Percentiles rank a stretch among this genome's conserved stretches.
Evolutionary conservation across 2,329 filamentous ascomycete genomes (phyloP).

Genomic region (Berkeleyomyces rouxiae): DNA sequence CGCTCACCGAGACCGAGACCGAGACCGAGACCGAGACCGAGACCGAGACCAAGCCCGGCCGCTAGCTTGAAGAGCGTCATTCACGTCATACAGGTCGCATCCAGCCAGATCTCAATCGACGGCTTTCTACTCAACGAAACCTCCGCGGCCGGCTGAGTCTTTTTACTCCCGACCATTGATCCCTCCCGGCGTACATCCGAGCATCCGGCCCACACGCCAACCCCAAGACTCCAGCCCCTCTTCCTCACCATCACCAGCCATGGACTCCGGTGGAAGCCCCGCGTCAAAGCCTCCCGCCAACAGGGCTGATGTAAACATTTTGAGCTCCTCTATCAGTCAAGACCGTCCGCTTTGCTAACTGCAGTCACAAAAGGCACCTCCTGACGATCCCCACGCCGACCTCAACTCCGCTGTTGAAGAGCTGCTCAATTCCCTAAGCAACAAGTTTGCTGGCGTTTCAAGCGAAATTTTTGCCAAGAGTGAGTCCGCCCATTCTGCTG

Average conservation of each 20-base stretch:
- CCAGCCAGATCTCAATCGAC: not conserved
- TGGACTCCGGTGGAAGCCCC: constrained; percentile 9
- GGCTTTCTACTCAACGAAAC: not conserved
- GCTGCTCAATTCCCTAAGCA: constrained; percentile 65
- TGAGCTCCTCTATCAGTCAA: not conserved
- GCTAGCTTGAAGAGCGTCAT: not conserved
- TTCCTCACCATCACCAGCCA: not conserved
- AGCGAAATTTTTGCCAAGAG: constrained; percentile 80
- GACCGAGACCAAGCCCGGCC: no score
- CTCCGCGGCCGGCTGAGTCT: not conserved
- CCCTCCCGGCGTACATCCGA: not conserved
- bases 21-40: no score
- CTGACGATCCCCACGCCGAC: constrained; percentile 33
- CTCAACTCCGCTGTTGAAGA: constrained; percentile 72
- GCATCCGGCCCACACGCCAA: not conserved
- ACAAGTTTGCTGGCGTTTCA: constrained; percentile 72
- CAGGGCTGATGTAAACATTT: not conserved
- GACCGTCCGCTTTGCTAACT: not conserved
- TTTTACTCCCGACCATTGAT: not conserved
- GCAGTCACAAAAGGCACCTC: not conserved
- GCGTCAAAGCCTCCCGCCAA: constrained; percentile 4
- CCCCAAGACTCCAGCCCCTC: not conserved
- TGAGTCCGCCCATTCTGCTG: constrained; percentile 27
- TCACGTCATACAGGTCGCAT: not conserved
- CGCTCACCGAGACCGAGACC: not conserved